phyloP scores from a whole-genome alignment of 495 filamentous ascomycete species.

The Lasiosphaeria miniovina region DNA sequence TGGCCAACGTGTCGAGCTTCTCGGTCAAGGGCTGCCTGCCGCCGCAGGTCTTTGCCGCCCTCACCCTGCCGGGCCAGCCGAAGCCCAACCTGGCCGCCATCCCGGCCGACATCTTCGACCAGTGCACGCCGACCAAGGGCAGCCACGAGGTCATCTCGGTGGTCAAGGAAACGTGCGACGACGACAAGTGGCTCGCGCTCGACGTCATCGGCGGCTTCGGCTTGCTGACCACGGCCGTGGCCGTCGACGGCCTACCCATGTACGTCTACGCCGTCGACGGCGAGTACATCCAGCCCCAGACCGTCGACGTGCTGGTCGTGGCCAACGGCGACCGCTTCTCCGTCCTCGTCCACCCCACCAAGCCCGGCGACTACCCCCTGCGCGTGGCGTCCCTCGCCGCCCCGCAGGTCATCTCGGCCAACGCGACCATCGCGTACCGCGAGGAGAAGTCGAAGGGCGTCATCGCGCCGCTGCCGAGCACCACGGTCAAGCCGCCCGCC shows the following conservation, averaged over 20 bases:
- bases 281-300: constrained; percentile 39
- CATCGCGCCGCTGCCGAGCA: neutral
- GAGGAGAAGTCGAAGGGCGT: constrained; percentile 13
- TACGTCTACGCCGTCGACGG: constrained; percentile 48
- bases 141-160: constrained; percentile 36
- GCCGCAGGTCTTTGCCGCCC: constrained; percentile 26
- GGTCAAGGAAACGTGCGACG: constrained; percentile 18
- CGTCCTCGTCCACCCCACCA: constrained; percentile 36
- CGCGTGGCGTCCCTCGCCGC: constrained; percentile 33
- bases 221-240: constrained; percentile 37
- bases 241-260: constrained; percentile 45
- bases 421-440: constrained; percentile 34
- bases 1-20: constrained; percentile 35
- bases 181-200: constrained; percentile 43
- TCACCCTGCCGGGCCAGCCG: constrained; percentile 18
- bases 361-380: constrained; percentile 39
- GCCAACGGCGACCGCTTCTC: constrained; percentile 44
- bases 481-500: constrained; percentile 33
- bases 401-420: constrained; percentile 36
- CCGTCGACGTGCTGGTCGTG: constrained; percentile 36
- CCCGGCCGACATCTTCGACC: constrained; percentile 35
- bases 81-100: constrained; percentile 32
- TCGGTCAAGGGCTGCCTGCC: constrained; percentile 43
- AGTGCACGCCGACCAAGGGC: constrained; percentile 43
- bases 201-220: constrained; percentile 46